Percentiles rank a stretch among this genome's conserved stretches.
phyloP scores from a whole-genome alignment of 805 yeast genomes.

The Candida wancherniae region DNA sequence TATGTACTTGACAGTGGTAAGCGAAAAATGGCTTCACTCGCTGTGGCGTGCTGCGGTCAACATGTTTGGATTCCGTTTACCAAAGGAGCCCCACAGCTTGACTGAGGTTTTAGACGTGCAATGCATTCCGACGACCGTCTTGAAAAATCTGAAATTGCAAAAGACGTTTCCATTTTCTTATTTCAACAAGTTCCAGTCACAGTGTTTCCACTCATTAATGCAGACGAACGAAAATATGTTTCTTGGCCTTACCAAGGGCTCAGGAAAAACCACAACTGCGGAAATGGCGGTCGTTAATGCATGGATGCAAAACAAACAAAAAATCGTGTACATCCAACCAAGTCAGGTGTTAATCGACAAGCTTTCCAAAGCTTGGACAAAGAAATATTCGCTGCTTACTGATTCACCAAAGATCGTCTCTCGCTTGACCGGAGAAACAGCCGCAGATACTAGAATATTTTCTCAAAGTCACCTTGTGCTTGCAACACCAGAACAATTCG shows the following conservation, averaged over 20 bases:
- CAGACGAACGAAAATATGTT: conserved; percentile 55
- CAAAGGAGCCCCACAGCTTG: conserved; percentile 60
- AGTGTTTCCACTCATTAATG: conserved; percentile 57
- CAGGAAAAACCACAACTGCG: conserved; percentile 68
- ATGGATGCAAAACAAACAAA: conserved; percentile 66
- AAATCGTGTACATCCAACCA: conserved; percentile 71
- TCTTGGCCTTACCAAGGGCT: conserved; percentile 69
- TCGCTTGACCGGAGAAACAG: conserved; percentile 50
- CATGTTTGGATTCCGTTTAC: conserved; percentile 48
- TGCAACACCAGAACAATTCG: conserved; percentile 79
- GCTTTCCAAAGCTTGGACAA: conserved; percentile 48
- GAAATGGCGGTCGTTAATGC: conserved; percentile 69
- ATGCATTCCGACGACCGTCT: conserved; percentile 44
- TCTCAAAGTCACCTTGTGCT: conserved; percentile 62
- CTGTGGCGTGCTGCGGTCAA: conserved; percentile 58
- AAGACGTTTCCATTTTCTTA: conserved; percentile 41
- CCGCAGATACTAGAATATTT: conserved; percentile 50
- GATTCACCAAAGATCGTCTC: conserved; percentile 52
- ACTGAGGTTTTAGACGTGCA: conserved; percentile 53
- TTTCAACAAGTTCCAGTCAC: conserved; percentile 75
- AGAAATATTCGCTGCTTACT: conserved; percentile 42
- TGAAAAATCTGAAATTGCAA: conserved; percentile 46
- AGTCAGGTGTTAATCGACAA: conserved; percentile 50
- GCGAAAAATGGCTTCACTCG: conserved; percentile 84
- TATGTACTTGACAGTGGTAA: conserved; percentile 64